Base-by-base conservation (phyloP, 768 basidiomycete species). In the Hericium erinaceus region DNA sequence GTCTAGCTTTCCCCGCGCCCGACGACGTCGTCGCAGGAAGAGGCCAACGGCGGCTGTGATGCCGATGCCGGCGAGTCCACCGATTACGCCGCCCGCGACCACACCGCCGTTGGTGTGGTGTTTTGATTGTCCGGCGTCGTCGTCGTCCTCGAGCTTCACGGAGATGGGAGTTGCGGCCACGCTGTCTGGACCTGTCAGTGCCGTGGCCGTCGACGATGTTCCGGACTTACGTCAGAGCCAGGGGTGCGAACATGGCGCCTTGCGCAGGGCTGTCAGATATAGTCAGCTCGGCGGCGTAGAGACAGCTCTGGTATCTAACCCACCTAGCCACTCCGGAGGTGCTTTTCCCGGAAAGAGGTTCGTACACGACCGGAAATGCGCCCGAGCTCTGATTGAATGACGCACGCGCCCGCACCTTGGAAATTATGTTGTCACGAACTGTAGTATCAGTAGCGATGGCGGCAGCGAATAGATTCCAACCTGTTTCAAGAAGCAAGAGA, bases 161-260 rank as follows among this genome's bases (percentile, higher is more conserved):
- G 13, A 33, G 13, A 52, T 38, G 37, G 53, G 33, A 8, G 7
- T 48, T 16, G 39, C 16, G 10, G 22, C 10, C 22, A 48, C 39
- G 8, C 4, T 22, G 8, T 10, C 56, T 22, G 56, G 37, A 1
- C 6, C 28, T 24, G 5, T 26, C 16, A 38, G n/a, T n/a, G 28
- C 20, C 18, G n/a, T 49, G 20, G 39, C 1, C 39, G 12, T 24
- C n/a, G 5, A 56, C 20, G 50, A n/a, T 26, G 28, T 26, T 51
- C 8, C 18, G 33, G 8, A 57, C 65, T 51, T 33, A 66, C 65
- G 40, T 60, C n/a, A 62, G 48, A 20, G 65, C 64, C 11, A 66
- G 50, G 20, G 60, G 64, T 6, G 65, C 65, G 55, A 59, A 66
- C 54, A 66, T 55, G 10, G 59, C 65, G 38, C 65, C 65, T 11